Evolutionary conservation across 2,329 filamentous ascomycete species (phyloP), one percentile per base, ranked within the genome.

Genomic region (Parastagonospora avenae): DNA sequence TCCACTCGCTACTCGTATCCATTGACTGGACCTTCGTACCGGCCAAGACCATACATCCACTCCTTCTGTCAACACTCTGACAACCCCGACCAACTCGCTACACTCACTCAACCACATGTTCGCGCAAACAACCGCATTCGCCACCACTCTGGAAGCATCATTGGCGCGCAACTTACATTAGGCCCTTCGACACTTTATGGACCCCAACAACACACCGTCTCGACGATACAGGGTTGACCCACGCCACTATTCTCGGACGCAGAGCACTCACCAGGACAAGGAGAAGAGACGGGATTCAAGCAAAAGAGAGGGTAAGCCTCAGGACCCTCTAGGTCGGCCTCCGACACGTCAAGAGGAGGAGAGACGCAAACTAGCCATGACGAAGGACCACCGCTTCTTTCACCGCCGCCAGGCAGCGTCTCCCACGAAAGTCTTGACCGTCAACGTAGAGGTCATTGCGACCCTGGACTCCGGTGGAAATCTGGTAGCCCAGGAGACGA

Each of bases 11-110:
- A 42, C 30, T 29, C 41, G 42, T 27, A 59, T 71, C 70, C 71
- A 74, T 74, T 72, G 69, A 71, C 62, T 71, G 70, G 68, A 74
- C 61, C 48, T 59, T 57, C 50, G 44, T 48, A 47, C 49, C 52
- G 56, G 62, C 66, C 57, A 52, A 60, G 52, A 57, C 61, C 55
- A 52, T 55, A 53, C 70, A 57, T 70, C 64, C 71, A 51, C 61
- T 74, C 71, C 36, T 68, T 73, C 48, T 50, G 55, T 55, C 51
- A 50, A 59, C 50, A 24, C 35, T 48, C 43, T 53, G 35, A 51
- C 49, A 16, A 37, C 54, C 46, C 37, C 42, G 54, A 40, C 63
- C 63, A 64, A 69, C 67, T 62, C 48, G 19, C 51, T 55, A 56
- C 64, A 41, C 59, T 67, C 68, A 43, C 59, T 71, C 51, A 42